Conservation (phyloP, 139 green algal genomes). For the Coelastrella sp. region DNA sequence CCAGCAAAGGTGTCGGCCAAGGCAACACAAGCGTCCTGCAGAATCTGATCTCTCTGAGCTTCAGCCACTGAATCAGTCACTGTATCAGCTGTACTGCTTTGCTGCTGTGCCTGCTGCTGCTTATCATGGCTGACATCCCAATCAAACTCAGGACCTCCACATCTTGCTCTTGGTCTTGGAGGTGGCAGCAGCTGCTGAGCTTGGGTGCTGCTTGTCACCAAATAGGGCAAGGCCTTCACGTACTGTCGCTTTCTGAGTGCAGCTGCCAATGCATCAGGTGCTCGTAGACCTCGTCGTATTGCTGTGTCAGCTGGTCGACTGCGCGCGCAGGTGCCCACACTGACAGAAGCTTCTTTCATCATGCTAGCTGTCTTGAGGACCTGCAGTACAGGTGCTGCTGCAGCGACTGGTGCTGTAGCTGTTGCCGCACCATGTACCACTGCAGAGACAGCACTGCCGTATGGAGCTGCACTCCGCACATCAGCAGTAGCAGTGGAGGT, state of each 20-base stretch:
- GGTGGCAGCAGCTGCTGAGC: slow-evolving; percentile 38
- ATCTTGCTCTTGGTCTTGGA: not conserved
- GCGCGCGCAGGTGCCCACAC: slow-evolving; percentile 39
- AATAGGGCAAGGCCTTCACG: slow-evolving; percentile 65
- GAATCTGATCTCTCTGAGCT: not conserved
- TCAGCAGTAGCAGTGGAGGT: not conserved
- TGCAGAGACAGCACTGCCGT: not conserved
- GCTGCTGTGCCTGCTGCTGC: slow-evolving; percentile 33
- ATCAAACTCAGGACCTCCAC: slow-evolving; percentile 21
- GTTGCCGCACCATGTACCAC: no score
- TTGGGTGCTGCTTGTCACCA: slow-evolving; percentile 51
- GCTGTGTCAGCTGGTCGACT: slow-evolving; percentile 55
- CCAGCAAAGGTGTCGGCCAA: not conserved
- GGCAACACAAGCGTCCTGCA: not conserved
- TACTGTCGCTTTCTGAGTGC: slow-evolving; percentile 71
- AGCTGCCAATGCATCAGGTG: slow-evolving; percentile 69
- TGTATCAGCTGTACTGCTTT: no score
- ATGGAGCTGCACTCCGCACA: no score
- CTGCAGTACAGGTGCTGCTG: not conserved
- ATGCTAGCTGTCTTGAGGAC: slow-evolving; percentile 8
- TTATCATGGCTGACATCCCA: not conserved
- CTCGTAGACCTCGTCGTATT: slow-evolving; percentile 58
- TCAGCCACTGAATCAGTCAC: not conserved
- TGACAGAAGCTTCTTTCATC: no score
- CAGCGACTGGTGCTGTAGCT: slow-evolving; percentile 3